phyloP scores from a whole-genome alignment of 192 early-diverging fungal genomes.

The Diversispora epigaea region DNA sequence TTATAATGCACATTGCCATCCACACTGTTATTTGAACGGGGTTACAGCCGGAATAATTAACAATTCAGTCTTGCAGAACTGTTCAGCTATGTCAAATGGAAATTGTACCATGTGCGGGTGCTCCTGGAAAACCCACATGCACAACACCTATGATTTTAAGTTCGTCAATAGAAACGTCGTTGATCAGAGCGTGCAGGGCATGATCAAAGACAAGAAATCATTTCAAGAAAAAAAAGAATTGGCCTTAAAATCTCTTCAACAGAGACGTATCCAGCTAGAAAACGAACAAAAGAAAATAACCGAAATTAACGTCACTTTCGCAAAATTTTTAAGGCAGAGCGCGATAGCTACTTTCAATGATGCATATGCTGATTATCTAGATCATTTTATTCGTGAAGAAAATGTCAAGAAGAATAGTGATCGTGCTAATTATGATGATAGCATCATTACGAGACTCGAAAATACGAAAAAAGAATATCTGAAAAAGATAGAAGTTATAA shows the following conservation, averaged over 20 bases:
- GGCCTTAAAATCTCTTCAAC: conserved; percentile 8
- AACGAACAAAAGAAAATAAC: conserved; percentile 35
- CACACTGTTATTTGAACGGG: conserved; percentile 30
- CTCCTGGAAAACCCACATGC: conserved; percentile 34
- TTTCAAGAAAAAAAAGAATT: conserved; percentile 6
- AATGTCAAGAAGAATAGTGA: conserved; percentile 27
- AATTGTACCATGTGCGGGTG: conserved; percentile 33
- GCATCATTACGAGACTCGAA: conserved; percentile 17
- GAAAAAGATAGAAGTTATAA: conserved; percentile 32
- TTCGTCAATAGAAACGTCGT: conserved; percentile 29
- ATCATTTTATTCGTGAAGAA: conserved; percentile 35
- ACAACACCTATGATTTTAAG: conserved; percentile 24
- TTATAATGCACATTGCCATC: conserved; percentile 38
- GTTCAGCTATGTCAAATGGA: conserved; percentile 30
- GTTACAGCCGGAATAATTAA: conserved; percentile 27
- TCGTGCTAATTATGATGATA: conserved; percentile 20
- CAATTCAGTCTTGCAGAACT: conserved; percentile 15
- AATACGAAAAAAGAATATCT: conserved; percentile 29
- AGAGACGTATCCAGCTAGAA: conserved; percentile 12
- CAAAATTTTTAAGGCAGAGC: conserved; percentile 36
- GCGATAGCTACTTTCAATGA: conserved; percentile 34
- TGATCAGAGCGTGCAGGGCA: conserved; percentile 23
- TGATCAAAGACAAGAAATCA: conserved; percentile 29
- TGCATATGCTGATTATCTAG: conserved; percentile 33
- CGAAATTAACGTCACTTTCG: conserved; percentile 33